A percentile compares a stretch with the other conserved stretches of the same genome.
Evolutionary conservation across 176 grass and related monocot species (phyloP).

Genomic region (Elymus sibiricus): DNA sequence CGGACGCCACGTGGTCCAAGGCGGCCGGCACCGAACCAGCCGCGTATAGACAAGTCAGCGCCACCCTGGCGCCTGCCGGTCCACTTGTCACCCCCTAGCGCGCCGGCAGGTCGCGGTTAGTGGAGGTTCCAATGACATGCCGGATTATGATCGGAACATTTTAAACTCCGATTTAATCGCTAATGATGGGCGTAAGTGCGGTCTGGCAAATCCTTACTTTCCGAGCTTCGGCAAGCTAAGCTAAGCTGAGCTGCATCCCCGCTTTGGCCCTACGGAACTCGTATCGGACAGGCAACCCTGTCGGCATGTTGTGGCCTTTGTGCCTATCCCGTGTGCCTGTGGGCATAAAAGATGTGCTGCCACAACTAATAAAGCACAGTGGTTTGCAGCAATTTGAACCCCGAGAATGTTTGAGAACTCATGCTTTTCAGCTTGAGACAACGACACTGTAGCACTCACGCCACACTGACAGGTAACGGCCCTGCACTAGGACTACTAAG

Average conservation of each 20-base stretch:
- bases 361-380: background rate
- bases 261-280: slow-evolving; percentile 13
- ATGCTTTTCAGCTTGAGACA: background rate
- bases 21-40: background rate
- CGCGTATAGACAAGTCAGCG: slow-evolving; percentile 46
- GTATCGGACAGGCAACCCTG: slow-evolving; percentile 10
- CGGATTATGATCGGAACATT: slow-evolving; percentile 21
- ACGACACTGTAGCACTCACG: background rate
- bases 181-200: slow-evolving; percentile 53
- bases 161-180: background rate
- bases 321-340: background rate
- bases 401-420: background rate
- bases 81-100: slow-evolving; percentile 8
- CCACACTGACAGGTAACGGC: background rate
- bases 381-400: background rate
- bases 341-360: background rate
- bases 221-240: background rate
- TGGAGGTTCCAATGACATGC: slow-evolving; percentile 45
- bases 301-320: background rate
- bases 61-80: background rate
- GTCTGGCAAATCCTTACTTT: slow-evolving; percentile 26
- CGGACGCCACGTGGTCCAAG: background rate
- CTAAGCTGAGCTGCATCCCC: too few species aligned
- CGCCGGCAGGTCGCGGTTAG: slow-evolving; percentile 31
- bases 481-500: background rate